Percentiles rank a stretch among this genome's conserved stretches.
These are phyloP conservation scores for Backusella liffmaniae DNA, from an alignment of 192 early-diverging fungal genomes.

Conservation along the genomic window DNA sequence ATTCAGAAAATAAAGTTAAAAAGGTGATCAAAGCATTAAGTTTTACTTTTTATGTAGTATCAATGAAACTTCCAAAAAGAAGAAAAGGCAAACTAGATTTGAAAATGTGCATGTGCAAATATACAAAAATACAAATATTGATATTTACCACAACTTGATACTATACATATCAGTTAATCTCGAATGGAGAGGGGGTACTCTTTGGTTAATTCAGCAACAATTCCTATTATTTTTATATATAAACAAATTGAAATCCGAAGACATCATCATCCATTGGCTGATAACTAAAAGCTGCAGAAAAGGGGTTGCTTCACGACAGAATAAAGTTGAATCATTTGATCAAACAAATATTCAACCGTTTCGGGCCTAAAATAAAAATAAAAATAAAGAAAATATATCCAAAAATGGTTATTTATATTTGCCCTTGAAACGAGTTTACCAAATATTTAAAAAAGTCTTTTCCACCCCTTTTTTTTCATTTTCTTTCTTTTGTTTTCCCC, in stretches of 20 bases:
- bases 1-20: background rate
- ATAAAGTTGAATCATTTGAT: conserved; percentile 3
- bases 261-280: background rate
- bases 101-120: background rate
- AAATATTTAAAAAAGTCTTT: conserved; percentile 11
- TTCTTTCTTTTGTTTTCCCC: background rate
- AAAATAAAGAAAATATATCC: conserved; percentile 14
- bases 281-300: conserved; percentile 1
- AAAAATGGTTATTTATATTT: conserved; percentile 2
- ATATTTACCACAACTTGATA: background rate
- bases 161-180: background rate
- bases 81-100: background rate
- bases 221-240: background rate
- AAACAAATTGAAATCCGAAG: background rate
- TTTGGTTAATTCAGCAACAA: background rate
- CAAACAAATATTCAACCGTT: conserved; percentile 8
- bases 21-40: background rate
- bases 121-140: background rate
- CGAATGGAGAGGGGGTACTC: background rate
- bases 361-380: background rate
- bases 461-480: background rate
- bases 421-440: background rate
- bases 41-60: conserved; percentile 2
- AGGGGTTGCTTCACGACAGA: conserved; percentile 4
- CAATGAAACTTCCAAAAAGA: background rate